Base-by-base conservation (phyloP, 331 rosid species). In the Malus hybrid region DNA sequence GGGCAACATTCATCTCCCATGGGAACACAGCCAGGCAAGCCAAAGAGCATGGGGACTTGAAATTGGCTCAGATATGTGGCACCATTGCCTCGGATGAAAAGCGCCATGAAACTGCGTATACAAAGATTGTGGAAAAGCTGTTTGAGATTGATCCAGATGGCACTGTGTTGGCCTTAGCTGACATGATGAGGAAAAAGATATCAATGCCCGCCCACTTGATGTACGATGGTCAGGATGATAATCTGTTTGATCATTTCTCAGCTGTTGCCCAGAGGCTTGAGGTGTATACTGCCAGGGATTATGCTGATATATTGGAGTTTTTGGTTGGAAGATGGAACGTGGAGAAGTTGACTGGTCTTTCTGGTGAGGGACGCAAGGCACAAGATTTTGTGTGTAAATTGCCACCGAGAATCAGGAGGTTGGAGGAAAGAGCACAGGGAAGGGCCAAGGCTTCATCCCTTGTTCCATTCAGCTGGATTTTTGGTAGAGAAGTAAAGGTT, bases 231-330 rank as follows among this genome's bases (percentile, higher is more conserved):
- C 67, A 59, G 44, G 86, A 83, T 29, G 81, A 79, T 19, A 79
- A 72, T 59, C 81, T 83, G 59, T 82, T 79, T 4, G 76, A 83
- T n/a, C 70, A 83, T 31, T 83, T 78, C 76, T 79, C 86, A 1
- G 69, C 76, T 29, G 81, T 83, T 18, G 83, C 86, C 42, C 86
- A 83, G 65, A 71, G 78, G 71, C 81, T 79, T 18, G 83, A 76
- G 57, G 83, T 83, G 31, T 83, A 83, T 29, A 83, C 86, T 3
- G 83, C 83, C 13, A 79, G 57, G 74, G 86, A 83, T 48, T 83
- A 83, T 32, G 86, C 86, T 12, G 86, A 83, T 79, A 83, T 83
- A 34, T 73, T 83, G 83, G 86, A 83, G 83, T 83, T 83, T 52
- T 75, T 83, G 36, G 86, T 83, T 13, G 83, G 81, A 13, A 75